A percentile compares a stretch with the other conserved stretches of the same genome.
These are phyloP conservation scores for Diaporthe sp. DNA, from an alignment of 2,329 filamentous ascomycete species.

Conservation along the genomic window DNA sequence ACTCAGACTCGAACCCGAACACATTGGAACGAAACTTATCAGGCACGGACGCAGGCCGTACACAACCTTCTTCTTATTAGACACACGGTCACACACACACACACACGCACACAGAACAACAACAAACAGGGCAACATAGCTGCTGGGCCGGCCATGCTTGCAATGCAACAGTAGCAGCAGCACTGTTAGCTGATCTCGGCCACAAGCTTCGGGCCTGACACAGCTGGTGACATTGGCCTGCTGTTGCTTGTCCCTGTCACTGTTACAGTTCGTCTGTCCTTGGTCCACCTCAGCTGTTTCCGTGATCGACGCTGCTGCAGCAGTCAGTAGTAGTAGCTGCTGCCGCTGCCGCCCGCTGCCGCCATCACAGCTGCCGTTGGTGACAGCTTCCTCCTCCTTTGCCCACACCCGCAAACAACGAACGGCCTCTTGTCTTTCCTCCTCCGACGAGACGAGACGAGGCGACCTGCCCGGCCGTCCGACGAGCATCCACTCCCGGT, in stretches of 20 bases:
- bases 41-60: constrained; percentile 14
- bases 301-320: constrained; percentile 4
- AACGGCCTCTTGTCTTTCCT: neutral
- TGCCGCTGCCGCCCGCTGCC: neutral
- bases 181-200: too few relatives aligned
- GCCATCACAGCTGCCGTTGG: neutral
- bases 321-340: too few relatives aligned
- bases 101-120: neutral
- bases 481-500: neutral
- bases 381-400: neutral
- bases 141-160: neutral
- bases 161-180: constrained; percentile 7
- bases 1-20: neutral
- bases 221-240: neutral
- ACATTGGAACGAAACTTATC: too few relatives aligned
- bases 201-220: neutral
- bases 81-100: neutral
- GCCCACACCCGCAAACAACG: neutral
- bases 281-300: neutral
- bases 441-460: neutral
- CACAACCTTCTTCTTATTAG: neutral
- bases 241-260: neutral
- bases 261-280: neutral
- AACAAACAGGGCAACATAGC: neutral
- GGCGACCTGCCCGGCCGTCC: neutral